Evolutionary conservation across 495 filamentous ascomycete species (phyloP), one percentile per base, ranked within the genome.

Genomic region (Neurospora sp.): DNA sequence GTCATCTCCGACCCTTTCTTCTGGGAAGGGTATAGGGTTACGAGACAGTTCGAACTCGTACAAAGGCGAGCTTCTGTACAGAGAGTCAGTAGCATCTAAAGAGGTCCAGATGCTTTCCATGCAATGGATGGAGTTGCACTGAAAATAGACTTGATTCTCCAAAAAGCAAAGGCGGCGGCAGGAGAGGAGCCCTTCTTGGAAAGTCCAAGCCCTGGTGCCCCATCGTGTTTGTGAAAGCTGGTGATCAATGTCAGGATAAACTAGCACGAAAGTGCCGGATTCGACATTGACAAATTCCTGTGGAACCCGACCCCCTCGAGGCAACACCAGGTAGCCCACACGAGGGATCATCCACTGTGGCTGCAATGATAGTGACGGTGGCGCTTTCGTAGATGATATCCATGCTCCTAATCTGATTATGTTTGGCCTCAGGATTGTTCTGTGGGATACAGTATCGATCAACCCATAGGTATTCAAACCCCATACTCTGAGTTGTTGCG

Each of bases 311-410:
- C 6, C 39, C 38, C 27, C n/a, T 70, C 20, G 9, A n/a, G n/a
- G 38, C 39, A 45, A 82, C 78, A 0, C 80, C 81, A 0, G 81
- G 79, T 3, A 81, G 75, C 9, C 81, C 81, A 38, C 73, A 72
- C 18, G 18, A 37, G 10, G 74, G 44, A 61, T 78, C 79, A 2
- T 69, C 31, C 5, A 79, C 79, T 1, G 73, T 71, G n/a, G 77
- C 81, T 20, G 76, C 78, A 31, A 82, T 70, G 18, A 82, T 78
- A 5, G 81, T 82, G 4, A 79, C 35, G 7, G 53, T 20, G 2
- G 72, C 75, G 40, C 39, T 68, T 16, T 68, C 42, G 41, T 83
- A 82, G 6, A 83, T 77, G 0, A 69, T 10, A 42, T 77, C 74
- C 79, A 83, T 82, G 9, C 76, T 31, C 38, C 27, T 44, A 12